Evolutionary conservation across 352 stramenopile species (phyloP).

Genomic region (Pythium utonaiense): DNA sequence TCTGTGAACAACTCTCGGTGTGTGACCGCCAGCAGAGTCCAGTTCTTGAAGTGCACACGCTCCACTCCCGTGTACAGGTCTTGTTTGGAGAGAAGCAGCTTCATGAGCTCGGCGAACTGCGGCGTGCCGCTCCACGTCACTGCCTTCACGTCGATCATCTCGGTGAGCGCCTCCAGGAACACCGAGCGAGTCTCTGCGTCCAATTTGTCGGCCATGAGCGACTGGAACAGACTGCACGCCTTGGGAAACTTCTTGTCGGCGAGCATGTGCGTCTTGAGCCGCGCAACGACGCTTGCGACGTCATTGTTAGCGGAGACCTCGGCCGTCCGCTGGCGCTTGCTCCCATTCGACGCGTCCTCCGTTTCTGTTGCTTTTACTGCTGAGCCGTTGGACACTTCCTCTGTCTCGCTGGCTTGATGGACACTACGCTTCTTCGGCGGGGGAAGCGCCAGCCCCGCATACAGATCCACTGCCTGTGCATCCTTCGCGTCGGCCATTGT

Average conservation of each 20-base stretch:
- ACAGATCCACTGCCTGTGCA: conserved; percentile 35
- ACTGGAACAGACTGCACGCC: conserved; percentile 49
- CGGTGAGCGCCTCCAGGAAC: conserved; percentile 46
- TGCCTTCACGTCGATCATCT: conserved; percentile 42
- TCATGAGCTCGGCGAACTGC: conserved; percentile 50
- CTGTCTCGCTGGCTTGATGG: neutral
- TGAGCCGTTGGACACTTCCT: neutral
- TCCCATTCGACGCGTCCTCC: neutral
- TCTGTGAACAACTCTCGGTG: conserved; percentile 74
- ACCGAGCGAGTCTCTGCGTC: conserved; percentile 29
- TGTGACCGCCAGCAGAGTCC: conserved; percentile 55
- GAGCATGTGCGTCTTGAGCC: conserved; percentile 72
- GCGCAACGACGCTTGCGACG: conserved; percentile 37
- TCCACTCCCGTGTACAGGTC: conserved; percentile 21
- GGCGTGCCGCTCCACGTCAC: conserved; percentile 42
- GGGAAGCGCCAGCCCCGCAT: conserved; percentile 46
- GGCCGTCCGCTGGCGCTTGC: neutral
- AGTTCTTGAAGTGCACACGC: conserved; percentile 29
- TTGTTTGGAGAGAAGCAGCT: conserved; percentile 35
- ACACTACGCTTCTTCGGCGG: conserved; percentile 40
- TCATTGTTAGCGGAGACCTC: conserved; percentile 27
- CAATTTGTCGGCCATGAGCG: conserved; percentile 45
- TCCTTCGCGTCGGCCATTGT: conserved; percentile 1
- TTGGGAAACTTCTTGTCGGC: conserved; percentile 78
- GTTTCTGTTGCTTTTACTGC: conserved; percentile 11